Base-by-base conservation (phyloP, 192 early-diverging fungal species). In the Coemansia sp. region DNA sequence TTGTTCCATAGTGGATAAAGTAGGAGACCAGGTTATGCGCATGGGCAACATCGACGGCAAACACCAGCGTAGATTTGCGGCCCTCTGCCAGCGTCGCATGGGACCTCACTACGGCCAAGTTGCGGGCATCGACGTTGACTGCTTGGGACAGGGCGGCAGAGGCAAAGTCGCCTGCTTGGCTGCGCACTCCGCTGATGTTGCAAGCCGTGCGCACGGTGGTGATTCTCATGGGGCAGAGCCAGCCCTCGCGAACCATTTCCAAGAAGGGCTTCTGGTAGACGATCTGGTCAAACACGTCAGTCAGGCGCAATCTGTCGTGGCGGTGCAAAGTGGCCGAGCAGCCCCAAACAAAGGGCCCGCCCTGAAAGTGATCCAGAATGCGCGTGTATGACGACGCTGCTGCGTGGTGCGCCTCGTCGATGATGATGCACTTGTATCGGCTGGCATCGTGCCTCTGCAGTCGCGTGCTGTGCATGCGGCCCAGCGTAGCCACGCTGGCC, bases 351-450 rank as follows among this genome's bases (percentile, higher is more conserved):
- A 93, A 75, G 6, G 95, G 33, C 28, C 79, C 64, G 18, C 60
- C 75, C 6, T 75, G 76, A 64, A 98, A 93, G 59, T 94, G 85
- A 0, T 86, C 65, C 21, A 98, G 38, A 16, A 98, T 87, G 6
- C 88, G 77, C 25, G 42, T 53, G 68, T 96, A 98, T 20, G 86
- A 85, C 7, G 79, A 64, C n/a, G 93, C 92, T 0, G 91, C 85
- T 3, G 93, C 91, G 69, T 98, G 96, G 68, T 96, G 96, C 4
- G 95, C 96, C 88, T 94, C 90, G 70, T 92, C 94, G 55, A 98
- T 93, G 20, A 98, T 85, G 43, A 98, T 89, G 34, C 86, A 85
- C 61, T 98, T 96, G 88, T 91, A 98, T 20, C 84, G 53, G 8
- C 42, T 36, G 4, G 94, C 93, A 34, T 96, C 86, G 60, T 91